Evolutionary conservation across 331 rosid genomes (phyloP), one percentile per base, ranked within the genome.

Genomic region (Quercus tomentella): DNA sequence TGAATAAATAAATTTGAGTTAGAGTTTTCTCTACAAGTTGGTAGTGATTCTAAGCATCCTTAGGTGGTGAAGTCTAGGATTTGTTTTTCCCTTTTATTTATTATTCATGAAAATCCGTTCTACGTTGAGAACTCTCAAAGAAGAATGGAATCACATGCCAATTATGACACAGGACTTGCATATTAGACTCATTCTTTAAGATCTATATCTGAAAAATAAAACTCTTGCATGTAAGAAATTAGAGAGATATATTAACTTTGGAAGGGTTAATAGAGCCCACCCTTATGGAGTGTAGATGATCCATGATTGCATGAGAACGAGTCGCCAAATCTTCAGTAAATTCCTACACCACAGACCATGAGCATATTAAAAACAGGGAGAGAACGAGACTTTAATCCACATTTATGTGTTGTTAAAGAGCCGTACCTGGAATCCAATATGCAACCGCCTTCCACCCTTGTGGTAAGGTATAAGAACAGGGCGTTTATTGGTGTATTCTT

Each of bases 381-480:
- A 76, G 11, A 79, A 37, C 82, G 60, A 28, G 33, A 18, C 20
- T 56, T 67, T 43, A 81, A 70, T 61, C 26, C 79, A 79, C 9
- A 62, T 56, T 66, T 82, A 77, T 33, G 49, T 18, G 61, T 77
- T 21, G 25, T 73, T 72, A 82, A 58, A 68, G 73, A 41, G 72
- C 57, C 75, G 68, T 80, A 93, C 99, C 90, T 94, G 93, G 87
- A 93, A 88, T 82, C 98, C 98, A 80, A 93, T 91, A 82, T 96
- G 97, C 90, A 96, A 86, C 86, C 97, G 89, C 86, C 71, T 96
- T 79, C 99, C 99, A 82, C 99, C 99, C 87, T 76, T 90, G 86
- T 96, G 99, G 77, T 93, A 96, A 2, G 99, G 98, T 84, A 96
- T 76, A 81, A 91, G 91, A 74, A 91, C 91, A 79, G 97, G 98